Evolutionary conservation across 345 rosid genomes (phyloP).

Genomic region (Lepidium aucheri): DNA sequence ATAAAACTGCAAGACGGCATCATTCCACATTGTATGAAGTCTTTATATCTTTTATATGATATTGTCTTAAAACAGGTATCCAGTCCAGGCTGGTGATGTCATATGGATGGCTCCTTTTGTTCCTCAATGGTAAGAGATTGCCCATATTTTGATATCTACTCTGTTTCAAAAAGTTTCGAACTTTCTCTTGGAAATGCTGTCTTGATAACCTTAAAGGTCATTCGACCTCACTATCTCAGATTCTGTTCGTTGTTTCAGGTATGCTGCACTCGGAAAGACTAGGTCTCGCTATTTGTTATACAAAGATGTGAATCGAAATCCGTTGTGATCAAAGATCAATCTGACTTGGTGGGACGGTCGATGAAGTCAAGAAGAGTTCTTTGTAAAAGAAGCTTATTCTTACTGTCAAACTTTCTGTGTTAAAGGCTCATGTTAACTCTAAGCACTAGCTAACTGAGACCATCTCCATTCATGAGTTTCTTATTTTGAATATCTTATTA

Average conservation of each 20-base stretch:
- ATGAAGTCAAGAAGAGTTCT: slow-evolving; percentile 1
- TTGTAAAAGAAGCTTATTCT: not conserved
- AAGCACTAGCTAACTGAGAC: not conserved
- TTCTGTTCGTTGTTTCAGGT: slow-evolving; percentile 38
- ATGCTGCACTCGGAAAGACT: slow-evolving; percentile 77
- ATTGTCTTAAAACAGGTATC: slow-evolving; percentile 49
- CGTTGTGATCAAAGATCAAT: slow-evolving; percentile 17
- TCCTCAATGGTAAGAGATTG: slow-evolving; percentile 68
- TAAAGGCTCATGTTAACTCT: not conserved
- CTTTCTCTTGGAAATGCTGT: not conserved
- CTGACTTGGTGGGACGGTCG: slow-evolving; percentile 2
- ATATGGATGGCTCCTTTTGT: slow-evolving; percentile 99
- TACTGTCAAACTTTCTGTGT: not conserved
- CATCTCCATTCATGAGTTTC: too few relatives aligned
- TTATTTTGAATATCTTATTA: too few relatives aligned
- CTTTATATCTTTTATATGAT: not conserved
- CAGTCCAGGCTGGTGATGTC: slow-evolving; percentile 88
- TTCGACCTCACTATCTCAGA: not conserved
- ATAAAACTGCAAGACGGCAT: not conserved
- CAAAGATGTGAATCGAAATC: slow-evolving; percentile 86
- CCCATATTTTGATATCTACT: not conserved
- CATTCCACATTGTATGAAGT: not conserved
- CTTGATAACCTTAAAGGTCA: not conserved
- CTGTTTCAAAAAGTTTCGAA: not conserved
- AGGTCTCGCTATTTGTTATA: slow-evolving; percentile 58